phyloP scores from a whole-genome alignment of 768 basidiomycete genomes.

The Suillus subalutaceus region DNA sequence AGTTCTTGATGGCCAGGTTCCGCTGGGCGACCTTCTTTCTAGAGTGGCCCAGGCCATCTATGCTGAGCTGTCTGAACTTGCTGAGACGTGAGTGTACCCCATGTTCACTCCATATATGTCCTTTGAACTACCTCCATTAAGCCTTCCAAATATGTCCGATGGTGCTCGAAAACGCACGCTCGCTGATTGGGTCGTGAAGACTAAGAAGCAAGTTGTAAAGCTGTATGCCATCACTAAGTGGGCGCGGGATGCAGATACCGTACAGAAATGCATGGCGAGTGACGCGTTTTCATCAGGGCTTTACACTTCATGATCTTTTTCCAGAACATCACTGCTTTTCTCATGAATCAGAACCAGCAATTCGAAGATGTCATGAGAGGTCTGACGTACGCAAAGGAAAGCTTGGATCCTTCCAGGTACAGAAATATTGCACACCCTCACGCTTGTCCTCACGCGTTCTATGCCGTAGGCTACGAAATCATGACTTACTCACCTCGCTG shows the following conservation, averaged over 20 bases:
- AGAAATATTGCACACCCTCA: slow-evolving; percentile 15
- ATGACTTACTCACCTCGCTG: slow-evolving; percentile 89
- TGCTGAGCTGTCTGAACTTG: slow-evolving; percentile 78
- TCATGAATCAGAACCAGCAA: slow-evolving; percentile 83
- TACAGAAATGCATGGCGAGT: slow-evolving; percentile 84
- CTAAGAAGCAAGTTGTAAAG: slow-evolving; percentile 88
- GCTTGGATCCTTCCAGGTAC: slow-evolving; percentile 79
- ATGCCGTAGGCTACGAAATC: slow-evolving; percentile 76
- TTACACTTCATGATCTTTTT: slow-evolving; percentile 8
- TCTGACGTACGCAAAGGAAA: slow-evolving; percentile 66
- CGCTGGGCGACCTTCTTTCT: slow-evolving; percentile 73
- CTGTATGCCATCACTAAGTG: slow-evolving; percentile 86
- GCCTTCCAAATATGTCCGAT: slow-evolving; percentile 84
- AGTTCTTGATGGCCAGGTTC: slow-evolving; percentile 74
- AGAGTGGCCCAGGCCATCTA: slow-evolving; percentile 80
- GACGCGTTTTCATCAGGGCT: background rate
- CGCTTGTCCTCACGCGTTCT: slow-evolving; percentile 1
- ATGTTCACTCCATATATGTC: slow-evolving; percentile 12
- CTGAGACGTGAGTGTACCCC: slow-evolving; percentile 71
- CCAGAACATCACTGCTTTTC: slow-evolving; percentile 86
- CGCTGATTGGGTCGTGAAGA: slow-evolving; percentile 90
- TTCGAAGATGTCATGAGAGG: slow-evolving; percentile 71
- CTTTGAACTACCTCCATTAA: slow-evolving; percentile 24
- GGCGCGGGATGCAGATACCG: slow-evolving; percentile 80
- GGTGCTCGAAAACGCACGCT: slow-evolving; percentile 75